Conservation (phyloP, 192 early-diverging fungal genomes). For the Diversispora epigaea region DNA sequence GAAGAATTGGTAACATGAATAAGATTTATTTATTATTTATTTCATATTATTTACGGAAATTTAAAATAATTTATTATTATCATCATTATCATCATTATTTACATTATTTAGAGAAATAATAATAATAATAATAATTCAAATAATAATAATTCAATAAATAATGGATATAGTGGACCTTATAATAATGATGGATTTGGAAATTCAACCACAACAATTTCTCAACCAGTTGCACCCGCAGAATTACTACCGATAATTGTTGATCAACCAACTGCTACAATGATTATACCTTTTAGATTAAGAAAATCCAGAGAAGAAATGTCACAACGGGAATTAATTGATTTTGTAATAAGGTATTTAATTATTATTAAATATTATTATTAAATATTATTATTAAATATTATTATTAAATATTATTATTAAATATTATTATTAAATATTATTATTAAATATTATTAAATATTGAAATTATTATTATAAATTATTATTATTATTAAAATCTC, state of each 20-base stretch:
- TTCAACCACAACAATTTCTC: neutral
- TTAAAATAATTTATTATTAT: neutral
- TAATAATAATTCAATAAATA: neutral
- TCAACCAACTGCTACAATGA: slow-evolving; percentile 31
- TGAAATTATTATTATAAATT: neutral
- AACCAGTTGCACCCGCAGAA: slow-evolving; percentile 27
- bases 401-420: neutral
- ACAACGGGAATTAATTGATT: slow-evolving; percentile 18
- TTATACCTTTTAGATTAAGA: slow-evolving; percentile 14
- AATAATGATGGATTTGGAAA: too few species aligned
- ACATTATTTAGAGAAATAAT: neutral
- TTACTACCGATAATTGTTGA: slow-evolving; percentile 18
- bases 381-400: neutral
- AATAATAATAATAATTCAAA: too few species aligned
- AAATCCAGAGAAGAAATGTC: slow-evolving; percentile 25
- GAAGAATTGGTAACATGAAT: neutral
- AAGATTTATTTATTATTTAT: too few species aligned
- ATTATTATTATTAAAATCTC: neutral
- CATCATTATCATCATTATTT: neutral
- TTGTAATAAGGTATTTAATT: slow-evolving; percentile 29
- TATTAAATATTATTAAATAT: neutral
- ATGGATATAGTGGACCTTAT: neutral
- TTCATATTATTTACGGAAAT: neutral
- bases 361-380: neutral
- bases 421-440: neutral